These are phyloP conservation scores for Pisolithus orientalis DNA, from an alignment of 768 basidiomycete genomes.

Conservation along the genomic window DNA sequence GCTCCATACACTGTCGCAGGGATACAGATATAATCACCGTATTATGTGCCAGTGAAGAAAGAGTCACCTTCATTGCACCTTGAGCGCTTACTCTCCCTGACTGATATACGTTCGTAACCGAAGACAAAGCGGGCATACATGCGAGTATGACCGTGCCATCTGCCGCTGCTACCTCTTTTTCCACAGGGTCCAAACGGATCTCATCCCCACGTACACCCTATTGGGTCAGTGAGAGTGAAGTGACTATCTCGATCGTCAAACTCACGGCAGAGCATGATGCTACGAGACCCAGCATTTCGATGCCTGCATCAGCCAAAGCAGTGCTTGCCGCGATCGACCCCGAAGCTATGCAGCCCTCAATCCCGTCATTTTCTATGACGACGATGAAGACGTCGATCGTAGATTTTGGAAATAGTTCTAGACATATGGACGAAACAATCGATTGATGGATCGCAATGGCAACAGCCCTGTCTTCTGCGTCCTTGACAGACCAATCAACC, in stretches of 20 bases:
- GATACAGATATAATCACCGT: neutral
- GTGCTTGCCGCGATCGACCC: constrained; percentile 84
- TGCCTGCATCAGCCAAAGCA: constrained; percentile 88
- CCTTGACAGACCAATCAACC: constrained; percentile 42
- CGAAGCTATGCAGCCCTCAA: constrained; percentile 83
- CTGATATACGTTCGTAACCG: constrained; percentile 83
- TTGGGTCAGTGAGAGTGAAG: constrained; percentile 1
- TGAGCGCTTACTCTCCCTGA: constrained; percentile 57
- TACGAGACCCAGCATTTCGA: constrained; percentile 87
- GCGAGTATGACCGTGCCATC: constrained; percentile 70
- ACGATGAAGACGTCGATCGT: constrained; percentile 88
- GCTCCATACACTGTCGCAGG: constrained; percentile 53
- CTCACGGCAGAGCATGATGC: constrained; percentile 75
- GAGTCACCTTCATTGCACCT: constrained; percentile 50
- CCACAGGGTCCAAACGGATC: constrained; percentile 77
- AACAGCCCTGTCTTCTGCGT: constrained; percentile 87
- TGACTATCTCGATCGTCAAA: constrained; percentile 4
- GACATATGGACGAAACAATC: constrained; percentile 72
- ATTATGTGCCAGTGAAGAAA: neutral
- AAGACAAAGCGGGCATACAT: constrained; percentile 83
- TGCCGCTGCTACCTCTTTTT: constrained; percentile 53
- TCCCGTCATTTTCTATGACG: constrained; percentile 86
- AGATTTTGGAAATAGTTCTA: constrained; percentile 91
- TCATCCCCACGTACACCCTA: constrained; percentile 54
- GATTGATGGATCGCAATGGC: constrained; percentile 83